Evolutionary conservation across 331 rosid species (phyloP).

Genomic region (Saraca asoca): DNA sequence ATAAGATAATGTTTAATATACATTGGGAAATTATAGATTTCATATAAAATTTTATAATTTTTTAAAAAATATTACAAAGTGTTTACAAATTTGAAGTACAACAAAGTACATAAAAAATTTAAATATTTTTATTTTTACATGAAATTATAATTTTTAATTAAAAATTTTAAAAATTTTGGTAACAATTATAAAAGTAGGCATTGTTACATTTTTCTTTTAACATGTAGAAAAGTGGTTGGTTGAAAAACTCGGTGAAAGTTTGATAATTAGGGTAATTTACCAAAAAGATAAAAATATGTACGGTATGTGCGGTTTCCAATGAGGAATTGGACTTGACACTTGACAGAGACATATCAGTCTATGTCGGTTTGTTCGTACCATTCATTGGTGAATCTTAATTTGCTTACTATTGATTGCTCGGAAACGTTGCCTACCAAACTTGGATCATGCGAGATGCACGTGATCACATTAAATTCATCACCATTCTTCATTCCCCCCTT

Average conservation of each 20-base stretch:
- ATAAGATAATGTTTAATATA: too few species aligned
- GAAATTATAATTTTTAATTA: too few species aligned
- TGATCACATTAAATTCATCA: conserved; percentile 10
- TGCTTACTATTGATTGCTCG: conserved; percentile 20
- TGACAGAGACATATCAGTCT: conserved; percentile 33
- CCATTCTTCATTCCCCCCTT: too few species aligned
- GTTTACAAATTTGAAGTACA: too few species aligned
- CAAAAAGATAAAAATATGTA: conserved; percentile 1
- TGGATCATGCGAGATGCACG: conserved; percentile 24
- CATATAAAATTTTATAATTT: too few species aligned
- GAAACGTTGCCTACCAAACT: neutral
- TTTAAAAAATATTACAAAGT: too few species aligned
- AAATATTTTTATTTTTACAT: too few species aligned
- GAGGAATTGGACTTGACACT: conserved; percentile 18
- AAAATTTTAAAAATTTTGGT: too few species aligned
- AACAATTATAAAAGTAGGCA: too few species aligned
- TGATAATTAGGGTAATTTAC: neutral
- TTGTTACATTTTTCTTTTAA: too few species aligned
- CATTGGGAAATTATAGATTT: too few species aligned
- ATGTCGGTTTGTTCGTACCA: neutral
- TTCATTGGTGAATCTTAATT: conserved; percentile 2
- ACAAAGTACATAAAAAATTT: too few species aligned
- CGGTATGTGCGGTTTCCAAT: conserved; percentile 36
- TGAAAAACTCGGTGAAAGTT: neutral
- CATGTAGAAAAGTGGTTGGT: conserved; percentile 32